Base-by-base conservation (phyloP, 441 rosid species). In the Populus tomentosa region DNA sequence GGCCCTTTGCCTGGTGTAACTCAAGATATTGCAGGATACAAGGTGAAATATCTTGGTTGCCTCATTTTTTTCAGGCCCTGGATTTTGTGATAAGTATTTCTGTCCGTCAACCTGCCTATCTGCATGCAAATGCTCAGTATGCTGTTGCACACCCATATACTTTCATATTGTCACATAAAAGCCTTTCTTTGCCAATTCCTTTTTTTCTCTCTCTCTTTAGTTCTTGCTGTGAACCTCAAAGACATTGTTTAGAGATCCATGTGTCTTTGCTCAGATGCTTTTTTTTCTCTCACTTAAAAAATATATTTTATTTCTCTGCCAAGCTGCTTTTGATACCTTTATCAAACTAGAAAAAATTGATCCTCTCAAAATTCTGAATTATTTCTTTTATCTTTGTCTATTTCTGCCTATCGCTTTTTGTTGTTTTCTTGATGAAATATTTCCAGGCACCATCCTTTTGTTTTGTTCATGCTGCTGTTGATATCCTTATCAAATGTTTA, bases 1-100 rank as follows among this genome's bases (percentile, higher is more conserved):
- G 98, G 98, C 24, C 98, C 98, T 66, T 86, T 93, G 89, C 97
- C 98, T 36, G 98, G 98, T 80, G 98, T 94, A 40, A 93, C 98
- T 66, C 98, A 91, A 87, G 97, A 94, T 86, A 94, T 94, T 85
- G 94, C 98, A 70, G 98, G 98, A 73, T 94, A 79, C 84, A 92
- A 94, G 98, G 98, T 92, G 20, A 75, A 67, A 20, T 61, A 4
- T 36, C 13, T 62, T 53, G 56, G 16, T 61, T 26, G 5, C 10
- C 5, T 38, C 36, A 70, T 1, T 10, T 56, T 69, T 70, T 30
- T 7, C 8, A 66, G 9, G 10, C 21, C 38, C 10, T 30, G 33
- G 21, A 38, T 13, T 35, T 14, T 20, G 11, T 61, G 46, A 13
- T 35, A 1, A 9, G 13, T 23, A 0, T 13, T 1, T 35, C 6